A percentile compares a stretch with the other conserved stretches of the same genome.
Evolutionary conservation across 2,329 filamentous ascomycete genomes (phyloP).

Genomic region (Penicillium thymicola): DNA sequence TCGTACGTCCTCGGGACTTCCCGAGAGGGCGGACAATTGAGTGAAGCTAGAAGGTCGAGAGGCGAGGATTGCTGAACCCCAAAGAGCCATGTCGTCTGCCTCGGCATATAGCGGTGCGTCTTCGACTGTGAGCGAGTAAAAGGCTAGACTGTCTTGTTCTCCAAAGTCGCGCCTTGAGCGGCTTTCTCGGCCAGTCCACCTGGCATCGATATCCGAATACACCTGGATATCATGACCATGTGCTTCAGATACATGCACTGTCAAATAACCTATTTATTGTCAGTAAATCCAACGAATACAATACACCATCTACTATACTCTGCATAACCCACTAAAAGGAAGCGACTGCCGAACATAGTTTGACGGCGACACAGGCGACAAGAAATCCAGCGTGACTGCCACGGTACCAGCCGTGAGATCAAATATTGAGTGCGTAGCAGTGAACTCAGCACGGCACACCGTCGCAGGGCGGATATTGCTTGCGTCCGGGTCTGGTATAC

Average conservation of each 20-base stretch:
- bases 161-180: slow-evolving; percentile 26
- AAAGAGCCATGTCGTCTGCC: slow-evolving; percentile 41
- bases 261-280: slow-evolving; percentile 37
- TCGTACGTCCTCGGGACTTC: slow-evolving; percentile 27
- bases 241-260: slow-evolving; percentile 31
- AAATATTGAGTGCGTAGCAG: slow-evolving; percentile 43
- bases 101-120: slow-evolving; percentile 35
- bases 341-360: slow-evolving; percentile 45
- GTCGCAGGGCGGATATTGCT: slow-evolving; percentile 30
- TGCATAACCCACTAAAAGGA: slow-evolving; percentile 36
- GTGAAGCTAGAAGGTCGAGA: slow-evolving; percentile 28
- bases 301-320: background rate
- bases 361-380: slow-evolving; percentile 44
- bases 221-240: slow-evolving; percentile 36
- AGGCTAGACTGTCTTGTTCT: slow-evolving; percentile 22
- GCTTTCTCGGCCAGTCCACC: slow-evolving; percentile 40
- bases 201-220: slow-evolving; percentile 45
- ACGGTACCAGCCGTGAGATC: slow-evolving; percentile 37
- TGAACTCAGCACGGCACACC: slow-evolving; percentile 39
- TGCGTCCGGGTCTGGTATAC: slow-evolving; percentile 29
- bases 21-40: slow-evolving; percentile 32
- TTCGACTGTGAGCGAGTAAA: slow-evolving; percentile 35
- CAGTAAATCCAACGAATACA: slow-evolving; percentile 1
- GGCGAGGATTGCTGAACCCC: slow-evolving; percentile 44
- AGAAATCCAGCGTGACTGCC: slow-evolving; percentile 42